Percentiles rank a stretch among this genome's conserved stretches.
These are phyloP conservation scores for Hypoxylon sp. DNA, from an alignment of 2,329 filamentous ascomycete species.

Conservation along the genomic window DNA sequence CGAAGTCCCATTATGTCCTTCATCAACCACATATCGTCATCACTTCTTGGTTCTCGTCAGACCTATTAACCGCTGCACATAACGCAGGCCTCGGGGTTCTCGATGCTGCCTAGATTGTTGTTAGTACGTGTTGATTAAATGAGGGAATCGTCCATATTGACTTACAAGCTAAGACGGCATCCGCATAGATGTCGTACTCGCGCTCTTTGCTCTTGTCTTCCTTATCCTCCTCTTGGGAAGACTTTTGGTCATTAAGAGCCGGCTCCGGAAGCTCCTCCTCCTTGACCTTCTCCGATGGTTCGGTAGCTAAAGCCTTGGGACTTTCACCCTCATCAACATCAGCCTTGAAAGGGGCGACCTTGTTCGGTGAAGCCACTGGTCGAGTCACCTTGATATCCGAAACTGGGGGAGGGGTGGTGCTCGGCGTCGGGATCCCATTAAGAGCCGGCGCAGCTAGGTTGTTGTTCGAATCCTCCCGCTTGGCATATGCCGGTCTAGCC, in stretches of 20 bases:
- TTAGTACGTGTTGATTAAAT: slow-evolving; percentile 50
- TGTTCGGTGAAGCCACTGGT: slow-evolving; percentile 70
- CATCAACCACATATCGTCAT: slow-evolving; percentile 47
- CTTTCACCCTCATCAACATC: slow-evolving; percentile 83
- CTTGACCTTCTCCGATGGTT: slow-evolving; percentile 74
- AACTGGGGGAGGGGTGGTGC: slow-evolving; percentile 73
- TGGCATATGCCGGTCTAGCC: slow-evolving; percentile 76
- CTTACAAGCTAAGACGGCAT: slow-evolving; percentile 90
- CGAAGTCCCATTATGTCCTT: slow-evolving; percentile 42
- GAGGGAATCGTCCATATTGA: slow-evolving; percentile 44
- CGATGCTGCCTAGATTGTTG: slow-evolving; percentile 80
- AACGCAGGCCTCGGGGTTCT: slow-evolving; percentile 93
- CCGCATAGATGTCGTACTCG: slow-evolving; percentile 94
- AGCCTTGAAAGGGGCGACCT: slow-evolving; percentile 79
- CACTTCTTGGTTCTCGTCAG: slow-evolving; percentile 34
- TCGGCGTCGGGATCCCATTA: slow-evolving; percentile 78
- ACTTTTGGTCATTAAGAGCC: slow-evolving; percentile 66
- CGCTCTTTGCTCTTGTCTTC: slow-evolving; percentile 79
- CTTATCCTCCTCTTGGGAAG: slow-evolving; percentile 78
- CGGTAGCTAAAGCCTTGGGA: slow-evolving; percentile 81
- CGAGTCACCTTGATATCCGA: slow-evolving; percentile 59
- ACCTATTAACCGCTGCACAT: slow-evolving; percentile 93
- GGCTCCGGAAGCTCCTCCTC: slow-evolving; percentile 76
- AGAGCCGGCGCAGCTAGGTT: slow-evolving; percentile 57
- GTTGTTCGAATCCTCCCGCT: slow-evolving; percentile 64